Evolutionary conservation across 1,284 basidiomycete species (phyloP), one percentile per base, ranked within the genome.

Genomic region (Leccinum subrobustum): DNA sequence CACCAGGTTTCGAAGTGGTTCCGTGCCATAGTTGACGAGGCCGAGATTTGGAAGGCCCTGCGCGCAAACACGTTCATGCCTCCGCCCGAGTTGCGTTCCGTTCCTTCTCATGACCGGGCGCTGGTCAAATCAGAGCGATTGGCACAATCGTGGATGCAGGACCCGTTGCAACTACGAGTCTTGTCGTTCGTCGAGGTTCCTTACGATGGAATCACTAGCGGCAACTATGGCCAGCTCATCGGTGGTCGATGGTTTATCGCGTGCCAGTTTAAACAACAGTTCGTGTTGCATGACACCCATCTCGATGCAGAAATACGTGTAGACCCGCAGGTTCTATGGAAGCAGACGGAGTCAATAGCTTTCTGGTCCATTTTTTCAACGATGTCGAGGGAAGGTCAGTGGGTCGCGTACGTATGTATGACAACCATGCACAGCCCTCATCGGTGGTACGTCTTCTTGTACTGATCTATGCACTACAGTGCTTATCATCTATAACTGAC

Each of bases 1-100:
- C n/a, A 11, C 9, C 52, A 48, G 57, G 42, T 58, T 33, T 58
- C 55, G 20, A 35, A 35, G 23, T 59, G 39, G 25, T 35, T 58
- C 23, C 5, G 27, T 7, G 11, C 5, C 16, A 2, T 58, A 16
- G 48, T 54, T 3, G n/a, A 48, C 37, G 42, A 58, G 12, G 9
- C 31, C 33, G 12, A 35, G 33, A 35, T 35, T 35, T 35, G 33
- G 33, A 35, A 35, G 12, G 12, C 33, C 1, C 8, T 58, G 5
- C 25, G 53, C 9, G 35, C 18, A 6, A 53, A 37, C 3, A 29
- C 53, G 2, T 56, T 47, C 3, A 23, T 48, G 6, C 23, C 42
- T 16, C 57, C 53, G 6, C 29, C 6, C 11, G 47, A 35, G 6
- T 9, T 23, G 23, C 12, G 5, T 50, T 25, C 0, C 23, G 33